A percentile compares a stretch with the other conserved stretches of the same genome.
phyloP scores from a whole-genome alignment of 1,284 basidiomycete species.

The Apiotrichum laibachii region DNA sequence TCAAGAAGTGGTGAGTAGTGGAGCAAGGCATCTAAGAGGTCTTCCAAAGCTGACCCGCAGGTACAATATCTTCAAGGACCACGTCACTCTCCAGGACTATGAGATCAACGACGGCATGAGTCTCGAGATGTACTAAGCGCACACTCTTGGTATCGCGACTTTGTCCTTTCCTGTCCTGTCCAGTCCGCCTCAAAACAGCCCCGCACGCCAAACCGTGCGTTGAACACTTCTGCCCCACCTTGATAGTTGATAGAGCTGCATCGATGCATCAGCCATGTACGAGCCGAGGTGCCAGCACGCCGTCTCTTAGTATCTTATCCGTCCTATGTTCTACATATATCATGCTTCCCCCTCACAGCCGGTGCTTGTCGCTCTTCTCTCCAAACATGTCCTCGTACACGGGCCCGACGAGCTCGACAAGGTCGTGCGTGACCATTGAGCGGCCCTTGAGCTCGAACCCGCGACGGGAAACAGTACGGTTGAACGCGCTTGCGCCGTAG shows the following conservation, averaged over 20 bases:
- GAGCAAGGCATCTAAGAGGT: background rate
- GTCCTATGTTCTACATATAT: no score
- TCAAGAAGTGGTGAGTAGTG: slow-evolving; percentile 89
- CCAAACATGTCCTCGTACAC: slow-evolving; percentile 74
- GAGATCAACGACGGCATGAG: slow-evolving; percentile 94
- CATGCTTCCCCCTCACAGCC: slow-evolving; percentile 20
- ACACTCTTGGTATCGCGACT: background rate
- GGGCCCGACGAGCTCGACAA: slow-evolving; percentile 70
- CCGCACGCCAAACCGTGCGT: no score
- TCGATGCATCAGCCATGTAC: no score
- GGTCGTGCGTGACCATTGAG: slow-evolving; percentile 84
- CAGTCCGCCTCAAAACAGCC: no score
- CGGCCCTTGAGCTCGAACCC: slow-evolving; percentile 75
- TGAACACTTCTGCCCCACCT: background rate
- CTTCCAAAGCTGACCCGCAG: slow-evolving; percentile 50
- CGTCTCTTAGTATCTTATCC: no score
- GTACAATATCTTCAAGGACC: slow-evolving; percentile 91
- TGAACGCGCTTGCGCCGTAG: slow-evolving; percentile 82
- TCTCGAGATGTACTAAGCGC: slow-evolving; percentile 76
- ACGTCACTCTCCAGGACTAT: slow-evolving; percentile 90
- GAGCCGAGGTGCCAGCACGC: no score
- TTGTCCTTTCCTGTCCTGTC: background rate
- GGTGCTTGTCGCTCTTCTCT: slow-evolving; percentile 12
- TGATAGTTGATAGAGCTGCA: no score
- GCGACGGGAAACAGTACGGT: slow-evolving; percentile 71